Evolutionary conservation across 2,329 filamentous ascomycete genomes (phyloP).

Genomic region (Fusarium nodosum): DNA sequence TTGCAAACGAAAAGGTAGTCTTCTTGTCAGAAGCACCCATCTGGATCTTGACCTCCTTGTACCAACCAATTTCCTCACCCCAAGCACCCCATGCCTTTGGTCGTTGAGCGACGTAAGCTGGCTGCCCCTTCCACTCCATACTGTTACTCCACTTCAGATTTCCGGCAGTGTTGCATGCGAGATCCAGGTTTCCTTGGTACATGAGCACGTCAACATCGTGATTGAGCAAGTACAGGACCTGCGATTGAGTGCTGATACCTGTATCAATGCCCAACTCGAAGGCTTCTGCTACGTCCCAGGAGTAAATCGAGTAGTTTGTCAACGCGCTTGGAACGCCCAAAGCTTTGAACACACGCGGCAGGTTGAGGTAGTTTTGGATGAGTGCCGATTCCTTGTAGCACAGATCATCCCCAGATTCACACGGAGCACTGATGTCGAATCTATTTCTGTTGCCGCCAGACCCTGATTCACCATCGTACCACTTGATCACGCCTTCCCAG

Average conservation of each 20-base stretch:
- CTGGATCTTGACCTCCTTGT: constrained; percentile 33
- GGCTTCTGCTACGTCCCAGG: neutral
- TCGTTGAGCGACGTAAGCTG: constrained; percentile 36
- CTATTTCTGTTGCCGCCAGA: constrained; percentile 9
- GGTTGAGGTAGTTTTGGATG: constrained; percentile 21
- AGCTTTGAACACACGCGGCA: constrained; percentile 8
- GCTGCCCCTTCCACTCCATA: constrained; percentile 37
- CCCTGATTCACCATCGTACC: constrained; percentile 16
- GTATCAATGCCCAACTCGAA: constrained; percentile 13
- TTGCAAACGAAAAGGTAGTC: constrained; percentile 30
- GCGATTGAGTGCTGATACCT: constrained; percentile 23
- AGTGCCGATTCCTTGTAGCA: constrained; percentile 24
- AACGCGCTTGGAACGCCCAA: constrained; percentile 4
- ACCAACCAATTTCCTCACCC: constrained; percentile 29
- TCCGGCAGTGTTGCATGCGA: constrained; percentile 42
- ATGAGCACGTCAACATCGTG: constrained; percentile 28
- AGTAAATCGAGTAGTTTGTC: constrained; percentile 20
- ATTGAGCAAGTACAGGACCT: constrained; percentile 28
- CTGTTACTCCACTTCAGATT: constrained; percentile 39
- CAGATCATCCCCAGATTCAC: constrained; percentile 11
- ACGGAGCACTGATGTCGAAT: constrained; percentile 23
- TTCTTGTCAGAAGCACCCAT: constrained; percentile 12
- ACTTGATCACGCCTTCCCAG: constrained; percentile 20
- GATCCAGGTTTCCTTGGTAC: constrained; percentile 43
- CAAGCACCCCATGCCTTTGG: constrained; percentile 17